Base-by-base conservation (phyloP, 148 eudicot genomes). In the Limonium bicolor region DNA sequence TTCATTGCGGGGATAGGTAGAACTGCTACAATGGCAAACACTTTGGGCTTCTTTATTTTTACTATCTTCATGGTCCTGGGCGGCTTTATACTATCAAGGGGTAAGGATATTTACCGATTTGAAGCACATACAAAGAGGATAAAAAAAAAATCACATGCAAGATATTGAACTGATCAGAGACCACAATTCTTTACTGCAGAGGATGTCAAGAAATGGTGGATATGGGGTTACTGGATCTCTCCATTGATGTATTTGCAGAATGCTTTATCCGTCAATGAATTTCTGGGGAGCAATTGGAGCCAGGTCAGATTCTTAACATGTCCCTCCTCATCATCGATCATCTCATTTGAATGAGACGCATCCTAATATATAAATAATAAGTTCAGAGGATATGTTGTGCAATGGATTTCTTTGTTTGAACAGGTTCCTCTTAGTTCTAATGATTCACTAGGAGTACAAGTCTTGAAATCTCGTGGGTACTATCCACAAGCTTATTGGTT, bases 221-320 rank as follows among this genome's bases (percentile, higher is more conserved):
- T 53, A 48, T 68, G 78, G 73, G 78, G 68, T 46, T 73, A 57
- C 54, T 73, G 70, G 70, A 19, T 44, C 2, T 73, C 78, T 13
- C 74, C 78, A 0, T 14, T 73, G 46, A 73, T 64, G 74, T 73
- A 73, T 46, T 66, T 41, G 10, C 53, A 59, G 39, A 68, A 43
- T 41, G 64, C 71, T 28, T 24, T 73, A 36, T 4, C 55, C 27
- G 68, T 61, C 48, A 73, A 73, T 36, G 80, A 73, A 44, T 65
- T 73, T 35, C 33, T 45, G 4, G 80, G 80, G 13, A 21, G 55
- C 16, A 51, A 46, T 15, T 73, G 80, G 79, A 47, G 53, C 8
- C 43, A 50, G 3, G 79, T 73, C 59, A 57, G 69, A 49, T 7
- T 26, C 29, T 30, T 5, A 45, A 27, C 6, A 51, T 48, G 56